phyloP scores from a whole-genome alignment of 305 asterid genomes.

The Vinca major region DNA sequence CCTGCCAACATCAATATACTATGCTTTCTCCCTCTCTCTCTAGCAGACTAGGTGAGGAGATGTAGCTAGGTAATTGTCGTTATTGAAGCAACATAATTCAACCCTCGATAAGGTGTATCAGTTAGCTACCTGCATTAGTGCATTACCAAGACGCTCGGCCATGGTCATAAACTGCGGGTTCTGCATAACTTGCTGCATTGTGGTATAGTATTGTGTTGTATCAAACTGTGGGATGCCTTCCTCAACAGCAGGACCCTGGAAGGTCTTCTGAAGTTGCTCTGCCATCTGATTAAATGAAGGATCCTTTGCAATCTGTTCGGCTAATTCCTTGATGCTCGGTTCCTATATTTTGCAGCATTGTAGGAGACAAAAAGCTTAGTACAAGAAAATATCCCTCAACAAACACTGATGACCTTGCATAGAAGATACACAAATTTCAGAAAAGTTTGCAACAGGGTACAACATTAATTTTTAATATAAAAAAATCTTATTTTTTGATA shows the following conservation, averaged over 20 bases:
- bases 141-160: constrained; percentile 89
- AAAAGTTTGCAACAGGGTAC: background rate
- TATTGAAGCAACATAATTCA: background rate
- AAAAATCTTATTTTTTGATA: background rate
- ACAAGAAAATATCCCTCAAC: background rate
- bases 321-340: constrained; percentile 94
- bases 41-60: too few species aligned
- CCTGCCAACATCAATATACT: background rate
- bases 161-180: constrained; percentile 91
- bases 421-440: constrained; percentile 2
- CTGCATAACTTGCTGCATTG: constrained; percentile 99
- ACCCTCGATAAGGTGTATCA: background rate
- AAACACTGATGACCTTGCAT: background rate
- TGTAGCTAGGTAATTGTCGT: background rate
- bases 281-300: constrained; percentile 96
- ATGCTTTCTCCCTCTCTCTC: too few species aligned
- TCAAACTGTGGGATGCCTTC: constrained; percentile 77
- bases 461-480: background rate
- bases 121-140: constrained; percentile 76
- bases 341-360: constrained; percentile 43
- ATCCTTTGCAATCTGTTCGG: constrained; percentile 92
- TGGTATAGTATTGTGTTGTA: constrained; percentile 72
- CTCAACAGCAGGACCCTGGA: constrained; percentile 61
- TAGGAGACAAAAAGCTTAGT: background rate
- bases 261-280: constrained; percentile 87